Conservation (phyloP, 179 eudicot species). For the Heliamphora pulchella region DNA sequence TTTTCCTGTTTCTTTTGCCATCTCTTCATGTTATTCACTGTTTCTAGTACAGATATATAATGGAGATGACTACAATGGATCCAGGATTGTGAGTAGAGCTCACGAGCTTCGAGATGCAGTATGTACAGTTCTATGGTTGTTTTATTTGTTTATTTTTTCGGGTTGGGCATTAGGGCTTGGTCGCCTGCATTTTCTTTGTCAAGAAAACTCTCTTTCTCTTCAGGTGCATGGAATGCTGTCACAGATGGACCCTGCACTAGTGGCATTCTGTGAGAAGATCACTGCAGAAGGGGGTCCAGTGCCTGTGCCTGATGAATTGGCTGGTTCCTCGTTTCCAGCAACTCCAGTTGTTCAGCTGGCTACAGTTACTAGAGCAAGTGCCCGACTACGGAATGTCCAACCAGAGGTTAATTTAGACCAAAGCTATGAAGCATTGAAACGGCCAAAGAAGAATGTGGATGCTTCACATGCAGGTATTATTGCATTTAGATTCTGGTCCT, state of each 20-base stretch:
- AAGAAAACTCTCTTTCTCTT: conserved; percentile 1
- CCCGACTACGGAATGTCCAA: conserved; percentile 90
- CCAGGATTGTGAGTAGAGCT: conserved; percentile 98
- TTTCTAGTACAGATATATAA: conserved; percentile 56
- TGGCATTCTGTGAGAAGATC: conserved; percentile 87
- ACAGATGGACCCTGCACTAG: conserved; percentile 95
- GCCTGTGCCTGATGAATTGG: conserved; percentile 64
- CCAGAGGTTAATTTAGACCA: conserved; percentile 85
- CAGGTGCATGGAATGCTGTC: conserved; percentile 98
- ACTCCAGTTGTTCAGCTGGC: conserved; percentile 69
- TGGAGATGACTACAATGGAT: conserved; percentile 96
- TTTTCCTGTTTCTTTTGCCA: conserved; percentile 10
- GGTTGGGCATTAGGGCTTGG: not conserved
- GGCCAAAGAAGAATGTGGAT: conserved; percentile 68
- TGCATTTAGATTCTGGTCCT: conserved; percentile 2
- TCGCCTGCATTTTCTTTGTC: not conserved
- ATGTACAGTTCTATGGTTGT: conserved; percentile 19
- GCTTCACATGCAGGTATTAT: conserved; percentile 48
- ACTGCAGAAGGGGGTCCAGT: conserved; percentile 84
- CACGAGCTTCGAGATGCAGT: conserved; percentile 95
- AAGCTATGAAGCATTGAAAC: conserved; percentile 73
- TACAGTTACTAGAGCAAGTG: conserved; percentile 81
- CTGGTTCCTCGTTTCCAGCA: conserved; percentile 39
- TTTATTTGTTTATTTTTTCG: not conserved
- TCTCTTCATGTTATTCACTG: conserved; percentile 16